Evolutionary conservation across 1,284 basidiomycete species (phyloP).

Genomic region (Ganoderma leucocontextum): DNA sequence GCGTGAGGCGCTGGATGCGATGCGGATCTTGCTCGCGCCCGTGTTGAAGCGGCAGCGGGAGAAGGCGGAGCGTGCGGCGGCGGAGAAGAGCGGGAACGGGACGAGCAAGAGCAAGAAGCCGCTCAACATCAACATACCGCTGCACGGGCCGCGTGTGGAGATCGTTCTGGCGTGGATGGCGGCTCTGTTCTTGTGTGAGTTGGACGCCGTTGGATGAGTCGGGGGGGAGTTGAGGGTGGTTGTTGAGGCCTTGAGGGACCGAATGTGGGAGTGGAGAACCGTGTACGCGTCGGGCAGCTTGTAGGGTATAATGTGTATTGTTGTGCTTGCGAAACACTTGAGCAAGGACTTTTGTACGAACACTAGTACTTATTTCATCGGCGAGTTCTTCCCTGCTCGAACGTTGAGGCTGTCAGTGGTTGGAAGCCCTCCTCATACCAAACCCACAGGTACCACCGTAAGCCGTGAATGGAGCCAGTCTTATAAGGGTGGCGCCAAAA

Average conservation of each 20-base stretch:
- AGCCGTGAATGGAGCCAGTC: too few species aligned
- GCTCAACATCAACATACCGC: conserved; percentile 76
- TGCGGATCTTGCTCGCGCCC: conserved; percentile 73
- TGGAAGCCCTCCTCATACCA: too few species aligned
- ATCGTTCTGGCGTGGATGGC: conserved; percentile 83
- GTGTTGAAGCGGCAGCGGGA: conserved; percentile 66
- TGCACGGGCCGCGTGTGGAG: conserved; percentile 85
- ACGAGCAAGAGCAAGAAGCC: conserved; percentile 58
- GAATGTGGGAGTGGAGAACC: not conserved
- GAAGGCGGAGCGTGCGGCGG: conserved; percentile 56
- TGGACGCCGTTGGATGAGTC: conserved; percentile 57
- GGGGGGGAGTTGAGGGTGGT: not conserved
- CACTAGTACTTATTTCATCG: not conserved
- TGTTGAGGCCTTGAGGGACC: too few species aligned
- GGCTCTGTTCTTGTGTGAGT: conserved; percentile 75
- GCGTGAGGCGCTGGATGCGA: conserved; percentile 63
- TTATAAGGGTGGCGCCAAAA: too few species aligned
- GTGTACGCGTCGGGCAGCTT: not conserved
- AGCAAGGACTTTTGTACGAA: not conserved
- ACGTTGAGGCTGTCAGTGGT: too few species aligned
- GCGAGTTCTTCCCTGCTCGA: too few species aligned
- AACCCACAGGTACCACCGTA: too few species aligned
- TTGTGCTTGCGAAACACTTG: not conserved
- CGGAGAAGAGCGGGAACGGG: conserved; percentile 51
- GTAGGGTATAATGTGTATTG: not conserved